These are phyloP conservation scores for Cryptococcus deneoformans DNA, from an alignment of 1,284 basidiomycete species.

Conservation along the genomic window DNA sequence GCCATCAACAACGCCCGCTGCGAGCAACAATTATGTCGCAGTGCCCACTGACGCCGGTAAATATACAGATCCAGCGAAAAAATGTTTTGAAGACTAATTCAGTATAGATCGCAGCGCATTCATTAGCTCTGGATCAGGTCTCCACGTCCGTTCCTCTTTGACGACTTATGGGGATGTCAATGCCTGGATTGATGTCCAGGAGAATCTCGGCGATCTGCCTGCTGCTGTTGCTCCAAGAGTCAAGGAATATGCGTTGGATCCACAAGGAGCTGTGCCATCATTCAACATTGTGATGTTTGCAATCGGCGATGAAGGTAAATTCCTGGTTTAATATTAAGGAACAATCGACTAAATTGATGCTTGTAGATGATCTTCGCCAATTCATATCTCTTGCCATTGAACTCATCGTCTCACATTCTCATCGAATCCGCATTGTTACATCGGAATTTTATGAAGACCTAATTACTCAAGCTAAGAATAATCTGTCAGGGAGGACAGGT, in stretches of 20 bases:
- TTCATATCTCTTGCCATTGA: conserved; percentile 62
- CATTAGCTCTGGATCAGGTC: conserved; percentile 35
- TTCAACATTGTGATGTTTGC: conserved; percentile 64
- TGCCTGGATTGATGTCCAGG: conserved; percentile 52
- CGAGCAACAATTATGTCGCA: conserved; percentile 18
- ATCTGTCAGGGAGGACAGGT: conserved; percentile 56
- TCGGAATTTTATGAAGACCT: conserved; percentile 63
- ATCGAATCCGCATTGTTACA: conserved; percentile 64
- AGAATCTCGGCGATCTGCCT: conserved; percentile 56
- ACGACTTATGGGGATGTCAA: conserved; percentile 42
- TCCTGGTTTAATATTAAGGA: background rate
- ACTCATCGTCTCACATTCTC: conserved; percentile 55
- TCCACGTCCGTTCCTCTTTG: conserved; percentile 38
- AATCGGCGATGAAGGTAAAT: conserved; percentile 60
- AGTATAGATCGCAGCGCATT: conserved; percentile 36
- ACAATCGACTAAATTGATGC: background rate
- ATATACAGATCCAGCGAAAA: background rate
- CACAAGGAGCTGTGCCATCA: conserved; percentile 43
- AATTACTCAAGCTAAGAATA: conserved; percentile 54
- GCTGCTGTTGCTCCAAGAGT: conserved; percentile 53
- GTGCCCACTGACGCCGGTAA: conserved; percentile 30
- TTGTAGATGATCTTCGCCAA: conserved; percentile 65
- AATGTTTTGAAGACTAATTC: background rate
- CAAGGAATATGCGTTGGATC: conserved; percentile 56
- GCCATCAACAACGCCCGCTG: conserved; percentile 2